Evolutionary conservation across 148 eudicot genomes (phyloP), one percentile per base, ranked within the genome.

Genomic region (Vaccinium corymbosum): DNA sequence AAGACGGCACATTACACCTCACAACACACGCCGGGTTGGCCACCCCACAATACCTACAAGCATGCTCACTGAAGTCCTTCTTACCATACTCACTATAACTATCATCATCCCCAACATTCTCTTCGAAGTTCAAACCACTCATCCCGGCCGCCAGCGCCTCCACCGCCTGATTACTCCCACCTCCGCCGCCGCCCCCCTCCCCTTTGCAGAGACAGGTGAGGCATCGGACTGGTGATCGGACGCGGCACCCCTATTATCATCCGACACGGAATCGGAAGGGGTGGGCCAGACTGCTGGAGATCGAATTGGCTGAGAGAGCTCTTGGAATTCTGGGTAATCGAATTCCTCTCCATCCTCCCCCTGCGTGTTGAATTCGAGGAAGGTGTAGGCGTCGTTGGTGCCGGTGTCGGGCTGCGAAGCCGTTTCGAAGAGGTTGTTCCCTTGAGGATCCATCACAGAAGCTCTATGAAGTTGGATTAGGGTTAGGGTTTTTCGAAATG

Each of bases 11-110:
- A 84, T 97, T 97, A 81, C 99, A 97, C 85, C 99, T 73, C 15
- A 91, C 98, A 15, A 97, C 99, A 84, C 99, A 97, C 13, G 99
- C 98, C 42, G 98, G 98, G 80, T 97, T 97, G 82, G 92, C 89
- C 57, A 97, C 95, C 1, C 99, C 99, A 68, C 99, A 97, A 68
- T 97, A 97, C 87, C 91, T 85, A 86, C 99, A 97, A 56, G 99
- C 99, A 49, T 96, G 99, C 90, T 96, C 98, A 62, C 87, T 83
- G 55, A 91, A 91, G 70, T 90, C 98, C 53, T 89, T 94, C 74
- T 94, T 94, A 27, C 93, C 92, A 55, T 91, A 96, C 90, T 93
- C 97, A 76, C 53, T 8, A 0, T 85, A 92, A 13, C 84, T 87
- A 7, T 95, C 99, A 74, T 94, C 98, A 3, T 92, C 96, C 27